Evolutionary conservation across 345 rosid genomes (phyloP), one percentile per base, ranked within the genome.

Genomic region (Jatropha curcas): DNA sequence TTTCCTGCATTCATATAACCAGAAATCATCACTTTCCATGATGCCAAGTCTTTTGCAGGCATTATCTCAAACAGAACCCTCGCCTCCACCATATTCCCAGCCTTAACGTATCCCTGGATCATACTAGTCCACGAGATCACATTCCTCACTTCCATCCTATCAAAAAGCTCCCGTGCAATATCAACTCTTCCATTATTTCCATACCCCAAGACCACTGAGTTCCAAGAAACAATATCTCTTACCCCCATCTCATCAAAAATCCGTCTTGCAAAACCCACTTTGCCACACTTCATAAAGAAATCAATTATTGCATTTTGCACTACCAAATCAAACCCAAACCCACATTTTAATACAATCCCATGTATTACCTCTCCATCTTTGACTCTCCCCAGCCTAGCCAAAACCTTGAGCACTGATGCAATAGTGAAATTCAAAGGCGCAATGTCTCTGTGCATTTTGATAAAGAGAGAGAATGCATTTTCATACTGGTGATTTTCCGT

Each of bases 191-290:
- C 74, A 43, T 61, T 74, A 60, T 65, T 80, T 13, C 71, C 80
- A 65, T 63, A 83, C 25, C 84, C 82, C 0, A 28, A 74, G 55
- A 75, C 71, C 80, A 80, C 74, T 5, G 80, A 72, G 70, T 74
- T 83, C 86, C 82, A 77, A 1, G 83, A 74, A 58, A 82, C 72
- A 24, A 65, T 22, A 74, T 82, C 81, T 35, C 78, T 79, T 62
- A 70, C 80, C 24, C 27, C 76, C 80, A 83, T 80, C 70, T 55
- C 82, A 50, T 71, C 74, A 74, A 80, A 83, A 9, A 77, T 39
- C 37, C 43, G 6, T 64, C 68, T 72, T 1, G 78, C 76, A 48
- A 50, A 41, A 60, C 59, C 82, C 71, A 80, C 70, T 53, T 77
- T 51, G 1, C 78, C 84, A 28, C 76, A 76, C 53, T 72, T 76